Evolutionary conservation across 768 basidiomycete genomes (phyloP), one percentile per base, ranked within the genome.

Genomic region (Tephrocybe rancida): DNA sequence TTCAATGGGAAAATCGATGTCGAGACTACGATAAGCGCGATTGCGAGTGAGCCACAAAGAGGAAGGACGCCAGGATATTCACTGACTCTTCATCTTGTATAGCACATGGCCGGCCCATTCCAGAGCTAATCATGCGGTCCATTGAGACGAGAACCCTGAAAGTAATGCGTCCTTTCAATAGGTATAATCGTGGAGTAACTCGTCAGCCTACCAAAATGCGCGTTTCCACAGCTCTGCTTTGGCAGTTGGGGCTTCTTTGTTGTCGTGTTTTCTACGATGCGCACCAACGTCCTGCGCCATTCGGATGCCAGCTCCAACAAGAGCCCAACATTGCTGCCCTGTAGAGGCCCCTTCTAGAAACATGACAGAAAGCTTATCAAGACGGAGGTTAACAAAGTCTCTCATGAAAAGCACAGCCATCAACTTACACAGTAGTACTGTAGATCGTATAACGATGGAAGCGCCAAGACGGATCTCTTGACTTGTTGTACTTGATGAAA

Each of bases 31-130:
- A n/a, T n/a, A n/a, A 32, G 55, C 37, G 19, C 25, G 48, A 41
- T 29, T 21, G 30, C n/a, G 26, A 18, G 6, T n/a, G 9, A 3
- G 13, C 41, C 47, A n/a, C n/a, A n/a, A 44, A 39, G 52, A 46
- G 29, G 14, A 14, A 39, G 18, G 29, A 14, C 66, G 27, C 54
- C 10, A 11, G 16, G n/a, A n/a, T n/a, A n/a, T n/a, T n/a, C 26
- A 69, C 84, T 47, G 63, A 86, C 85, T 91, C 90, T 68, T 90
- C 89, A 57, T 93, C 90, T 48, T 89, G 87, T 14, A 93, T 82
- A 3, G 86, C 86, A 61, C 87, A 83, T 1, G 90, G 88, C n/a
- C 92, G 74, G 10, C 92, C 92, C 8, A 90, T 73, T 0, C 78
- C 74, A 1, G 78, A 68, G 38, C 83, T 81, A 41, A 77, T 65